Percentiles rank a stretch among this genome's conserved stretches.
Conservation (phyloP, 352 stramenopile species). For the Pythium scleroteichum region DNA sequence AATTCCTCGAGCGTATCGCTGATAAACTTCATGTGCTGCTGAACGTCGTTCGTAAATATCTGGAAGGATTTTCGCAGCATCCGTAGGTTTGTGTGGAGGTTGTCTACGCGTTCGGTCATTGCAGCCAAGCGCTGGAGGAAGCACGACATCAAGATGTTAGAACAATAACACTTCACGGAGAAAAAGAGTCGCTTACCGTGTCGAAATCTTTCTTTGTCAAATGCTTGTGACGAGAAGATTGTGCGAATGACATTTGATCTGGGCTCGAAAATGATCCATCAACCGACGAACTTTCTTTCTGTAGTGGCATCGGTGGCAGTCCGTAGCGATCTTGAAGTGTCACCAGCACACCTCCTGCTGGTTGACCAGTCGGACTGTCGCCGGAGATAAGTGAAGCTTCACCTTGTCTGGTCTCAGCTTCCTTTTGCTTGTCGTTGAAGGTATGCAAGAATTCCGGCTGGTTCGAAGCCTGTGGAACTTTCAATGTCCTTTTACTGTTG, state of each 20-base stretch:
- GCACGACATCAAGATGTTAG: background rate
- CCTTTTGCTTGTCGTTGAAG: no score
- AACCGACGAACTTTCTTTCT: background rate
- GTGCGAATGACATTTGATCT: background rate
- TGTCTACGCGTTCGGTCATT: constrained; percentile 40
- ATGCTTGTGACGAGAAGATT: background rate
- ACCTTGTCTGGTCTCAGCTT: no score
- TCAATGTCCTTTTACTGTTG: background rate
- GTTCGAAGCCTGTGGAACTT: no score
- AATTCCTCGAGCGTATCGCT: constrained; percentile 44
- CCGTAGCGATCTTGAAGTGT: constrained; percentile 20
- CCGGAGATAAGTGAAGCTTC: background rate
- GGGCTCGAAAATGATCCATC: no score
- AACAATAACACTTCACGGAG: background rate
- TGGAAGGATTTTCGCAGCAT: constrained; percentile 55
- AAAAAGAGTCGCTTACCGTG: constrained; percentile 14
- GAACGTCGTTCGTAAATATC: constrained; percentile 52
- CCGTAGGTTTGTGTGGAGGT: constrained; percentile 39
- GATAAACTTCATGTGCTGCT: constrained; percentile 53
- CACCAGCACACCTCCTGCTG: background rate
- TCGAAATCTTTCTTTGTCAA: constrained; percentile 24
- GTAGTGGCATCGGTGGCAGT: constrained; percentile 3
- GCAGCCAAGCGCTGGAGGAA: constrained; percentile 31
- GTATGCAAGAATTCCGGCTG: background rate
- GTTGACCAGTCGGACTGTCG: background rate